phyloP scores from a whole-genome alignment of 495 filamentous ascomycete species.

The Aspergillus campestris region DNA sequence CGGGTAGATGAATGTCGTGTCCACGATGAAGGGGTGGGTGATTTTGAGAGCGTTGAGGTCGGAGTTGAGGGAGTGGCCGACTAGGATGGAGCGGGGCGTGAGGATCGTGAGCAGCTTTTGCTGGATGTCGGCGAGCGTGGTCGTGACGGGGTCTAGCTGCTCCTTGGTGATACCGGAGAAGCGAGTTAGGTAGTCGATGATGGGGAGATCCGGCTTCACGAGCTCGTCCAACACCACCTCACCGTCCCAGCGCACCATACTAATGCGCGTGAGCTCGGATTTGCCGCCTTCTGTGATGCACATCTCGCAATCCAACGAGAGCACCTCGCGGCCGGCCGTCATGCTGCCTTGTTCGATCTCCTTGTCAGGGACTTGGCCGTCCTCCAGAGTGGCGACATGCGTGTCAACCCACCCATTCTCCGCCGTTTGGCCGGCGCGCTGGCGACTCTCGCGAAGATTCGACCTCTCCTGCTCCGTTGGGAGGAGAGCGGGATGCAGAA shows the following conservation, averaged over 20 bases:
- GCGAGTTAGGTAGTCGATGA: conserved; percentile 83
- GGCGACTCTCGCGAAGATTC: conserved; percentile 38
- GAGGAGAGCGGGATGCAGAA: conserved; percentile 65
- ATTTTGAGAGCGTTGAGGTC: conserved; percentile 77
- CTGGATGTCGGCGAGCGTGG: conserved; percentile 79
- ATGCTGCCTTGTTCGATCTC: conserved; percentile 74
- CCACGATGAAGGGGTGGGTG: conserved; percentile 86
- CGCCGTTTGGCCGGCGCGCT: conserved; percentile 27
- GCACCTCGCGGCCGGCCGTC: conserved; percentile 71
- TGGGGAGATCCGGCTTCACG: conserved; percentile 78
- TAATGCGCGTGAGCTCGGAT: conserved; percentile 79
- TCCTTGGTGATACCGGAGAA: conserved; percentile 84
- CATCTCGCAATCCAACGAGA: conserved; percentile 95
- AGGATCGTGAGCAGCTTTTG: conserved; percentile 61
- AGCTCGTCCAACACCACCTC: conserved; percentile 76
- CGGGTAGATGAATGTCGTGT: conserved; percentile 79
- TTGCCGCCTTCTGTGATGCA: conserved; percentile 68
- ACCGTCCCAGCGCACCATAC: conserved; percentile 78
- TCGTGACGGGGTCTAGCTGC: conserved; percentile 72
- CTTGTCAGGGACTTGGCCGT: conserved; percentile 54
- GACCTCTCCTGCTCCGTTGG: conserved; percentile 30
- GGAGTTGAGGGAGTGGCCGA: conserved; percentile 89
- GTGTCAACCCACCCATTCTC: conserved; percentile 81
- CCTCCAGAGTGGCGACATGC: conserved; percentile 52
- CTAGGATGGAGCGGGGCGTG: conserved; percentile 65